These are phyloP conservation scores for Syncephalastrum monosporum DNA, from an alignment of 371 early-diverging fungal genomes.

Conservation along the genomic window DNA sequence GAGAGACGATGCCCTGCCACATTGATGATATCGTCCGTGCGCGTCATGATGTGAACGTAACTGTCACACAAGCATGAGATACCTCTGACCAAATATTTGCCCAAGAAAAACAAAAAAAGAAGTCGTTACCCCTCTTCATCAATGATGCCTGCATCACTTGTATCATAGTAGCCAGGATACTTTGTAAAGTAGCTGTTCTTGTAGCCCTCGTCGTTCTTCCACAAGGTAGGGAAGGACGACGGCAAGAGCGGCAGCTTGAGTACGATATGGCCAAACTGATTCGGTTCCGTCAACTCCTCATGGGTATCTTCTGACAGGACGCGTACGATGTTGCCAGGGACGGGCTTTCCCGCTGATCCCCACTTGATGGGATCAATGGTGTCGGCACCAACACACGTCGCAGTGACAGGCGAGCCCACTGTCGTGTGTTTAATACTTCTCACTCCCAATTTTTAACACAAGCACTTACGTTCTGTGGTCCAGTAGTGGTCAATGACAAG, in stretches of 20 bases:
- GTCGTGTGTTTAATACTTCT: neutral
- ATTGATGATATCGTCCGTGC: constrained; percentile 94
- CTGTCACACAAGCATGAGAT: constrained; percentile 11
- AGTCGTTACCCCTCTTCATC: constrained; percentile 64
- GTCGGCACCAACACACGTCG: constrained; percentile 60
- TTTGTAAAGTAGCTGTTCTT: constrained; percentile 71
- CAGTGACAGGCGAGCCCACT: constrained; percentile 68
- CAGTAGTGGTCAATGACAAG: constrained; percentile 87
- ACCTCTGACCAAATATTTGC: constrained; percentile 5
- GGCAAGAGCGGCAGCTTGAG: constrained; percentile 83
- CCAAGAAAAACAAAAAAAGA: too few species aligned
- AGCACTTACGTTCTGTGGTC: constrained; percentile 90
- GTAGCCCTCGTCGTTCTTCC: constrained; percentile 79
- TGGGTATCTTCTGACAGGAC: constrained; percentile 56
- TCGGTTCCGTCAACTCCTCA: constrained; percentile 47
- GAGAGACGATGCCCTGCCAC: constrained; percentile 92
- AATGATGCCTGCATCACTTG: constrained; percentile 81
- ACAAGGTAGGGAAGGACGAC: constrained; percentile 69
- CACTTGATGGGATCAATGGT: constrained; percentile 34
- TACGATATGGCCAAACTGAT: constrained; percentile 74
- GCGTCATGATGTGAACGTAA: constrained; percentile 77
- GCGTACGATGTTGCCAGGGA: constrained; percentile 76
- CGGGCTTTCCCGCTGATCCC: constrained; percentile 72
- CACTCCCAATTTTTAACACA: neutral
- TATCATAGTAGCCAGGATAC: constrained; percentile 86